Percentiles rank a stretch among this genome's conserved stretches.
Evolutionary conservation across 306 rosid genomes (phyloP).

Genomic region (Trichosanthes truncata): DNA sequence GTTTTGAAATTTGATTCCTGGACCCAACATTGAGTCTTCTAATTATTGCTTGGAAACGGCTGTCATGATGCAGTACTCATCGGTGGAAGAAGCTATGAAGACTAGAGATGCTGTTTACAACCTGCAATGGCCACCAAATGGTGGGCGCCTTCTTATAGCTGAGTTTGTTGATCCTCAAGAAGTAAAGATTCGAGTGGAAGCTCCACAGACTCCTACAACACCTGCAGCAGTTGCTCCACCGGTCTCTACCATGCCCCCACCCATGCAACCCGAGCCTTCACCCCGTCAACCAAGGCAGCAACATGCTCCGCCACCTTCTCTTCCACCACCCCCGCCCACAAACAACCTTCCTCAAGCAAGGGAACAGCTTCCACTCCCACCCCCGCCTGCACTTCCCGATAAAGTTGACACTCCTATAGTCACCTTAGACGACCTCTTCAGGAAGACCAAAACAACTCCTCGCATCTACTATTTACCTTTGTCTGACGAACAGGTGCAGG

Average conservation of each 20-base stretch:
- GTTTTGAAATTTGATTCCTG: neutral
- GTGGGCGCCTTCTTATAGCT: constrained; percentile 74
- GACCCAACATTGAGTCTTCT: neutral
- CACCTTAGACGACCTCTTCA: constrained; percentile 86
- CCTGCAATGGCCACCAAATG: constrained; percentile 95
- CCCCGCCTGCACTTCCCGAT: constrained; percentile 64
- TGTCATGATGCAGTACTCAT: constrained; percentile 52
- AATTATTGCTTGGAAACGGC: neutral
- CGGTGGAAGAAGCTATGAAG: constrained; percentile 73
- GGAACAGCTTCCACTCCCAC: constrained; percentile 69
- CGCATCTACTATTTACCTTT: constrained; percentile 88
- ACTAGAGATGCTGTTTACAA: constrained; percentile 87
- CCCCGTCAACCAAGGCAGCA: constrained; percentile 28
- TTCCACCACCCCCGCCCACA: constrained; percentile 47
- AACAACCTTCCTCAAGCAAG: constrained; percentile 46
- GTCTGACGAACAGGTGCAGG: constrained; percentile 73
- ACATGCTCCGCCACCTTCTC: constrained; percentile 24
- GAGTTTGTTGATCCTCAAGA: constrained; percentile 89
- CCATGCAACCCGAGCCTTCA: constrained; percentile 25
- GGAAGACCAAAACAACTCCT: constrained; percentile 84
- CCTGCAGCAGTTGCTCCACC: constrained; percentile 33
- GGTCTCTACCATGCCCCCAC: constrained; percentile 33
- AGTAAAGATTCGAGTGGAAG: constrained; percentile 56
- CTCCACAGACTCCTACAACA: constrained; percentile 52
- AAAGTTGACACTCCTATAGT: constrained; percentile 71